A percentile compares a stretch with the other conserved stretches of the same genome.
These are phyloP conservation scores for Myxozyma sirexii DNA, from an alignment of 805 yeast genomes.

Conservation along the genomic window DNA sequence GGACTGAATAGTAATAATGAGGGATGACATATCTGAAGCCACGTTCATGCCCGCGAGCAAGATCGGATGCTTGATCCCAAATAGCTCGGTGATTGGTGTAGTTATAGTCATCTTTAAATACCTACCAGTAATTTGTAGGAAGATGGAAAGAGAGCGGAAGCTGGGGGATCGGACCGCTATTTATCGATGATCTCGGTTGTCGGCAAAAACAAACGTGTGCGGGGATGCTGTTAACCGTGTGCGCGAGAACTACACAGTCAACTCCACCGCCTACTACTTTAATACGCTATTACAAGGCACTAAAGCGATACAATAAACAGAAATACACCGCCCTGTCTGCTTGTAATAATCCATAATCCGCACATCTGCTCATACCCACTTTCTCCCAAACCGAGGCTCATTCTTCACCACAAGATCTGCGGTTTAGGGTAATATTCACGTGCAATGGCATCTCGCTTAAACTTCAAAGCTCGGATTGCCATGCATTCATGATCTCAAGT, in stretches of 20 bases:
- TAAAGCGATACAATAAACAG: too few species aligned
- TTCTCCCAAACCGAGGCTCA: background rate
- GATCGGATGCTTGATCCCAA: slow-evolving; percentile 37
- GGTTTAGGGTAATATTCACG: background rate
- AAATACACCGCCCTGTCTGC: too few species aligned
- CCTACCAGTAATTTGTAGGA: too few species aligned
- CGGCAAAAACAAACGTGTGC: background rate
- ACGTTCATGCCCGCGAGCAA: slow-evolving; percentile 40
- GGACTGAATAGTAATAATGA: background rate
- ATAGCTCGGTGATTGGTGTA: slow-evolving; percentile 37
- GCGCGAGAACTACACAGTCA: background rate
- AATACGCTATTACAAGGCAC: too few species aligned
- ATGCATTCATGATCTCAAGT: background rate
- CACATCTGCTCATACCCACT: too few species aligned
- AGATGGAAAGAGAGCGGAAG: background rate
- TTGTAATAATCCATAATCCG: too few species aligned
- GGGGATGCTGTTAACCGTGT: background rate
- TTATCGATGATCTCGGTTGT: background rate
- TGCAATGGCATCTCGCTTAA: background rate
- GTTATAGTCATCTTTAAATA: slow-evolving; percentile 30
- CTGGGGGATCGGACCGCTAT: slow-evolving; percentile 38
- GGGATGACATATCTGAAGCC: slow-evolving; percentile 34
- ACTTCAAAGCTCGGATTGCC: background rate
- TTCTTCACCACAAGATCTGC: background rate
- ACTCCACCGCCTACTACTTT: background rate